Conservation (phyloP, 306 rosid genomes). For the Pyrus bretschneideri region DNA sequence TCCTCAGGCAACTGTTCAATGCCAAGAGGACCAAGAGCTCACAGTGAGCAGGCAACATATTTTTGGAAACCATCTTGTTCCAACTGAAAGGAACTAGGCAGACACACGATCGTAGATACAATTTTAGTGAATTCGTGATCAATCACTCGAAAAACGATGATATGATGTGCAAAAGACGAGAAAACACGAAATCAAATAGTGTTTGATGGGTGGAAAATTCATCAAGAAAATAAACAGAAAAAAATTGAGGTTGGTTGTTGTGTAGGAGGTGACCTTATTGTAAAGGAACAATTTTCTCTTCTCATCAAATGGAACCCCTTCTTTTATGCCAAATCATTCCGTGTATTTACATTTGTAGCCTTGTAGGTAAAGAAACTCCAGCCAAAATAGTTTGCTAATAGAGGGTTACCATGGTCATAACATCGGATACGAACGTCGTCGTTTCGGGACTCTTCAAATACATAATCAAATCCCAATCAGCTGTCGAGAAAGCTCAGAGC, state of each 20-base stretch:
- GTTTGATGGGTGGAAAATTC: neutral
- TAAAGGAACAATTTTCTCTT: conserved; percentile 15
- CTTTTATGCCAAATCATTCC: neutral
- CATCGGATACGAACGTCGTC: too few relatives aligned
- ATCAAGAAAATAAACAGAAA: conserved; percentile 7
- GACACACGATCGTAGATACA: neutral
- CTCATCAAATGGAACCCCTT: conserved; percentile 1
- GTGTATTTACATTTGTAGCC: neutral
- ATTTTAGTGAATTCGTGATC: conserved; percentile 7
- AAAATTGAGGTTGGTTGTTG: conserved; percentile 1
- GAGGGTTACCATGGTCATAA: neutral
- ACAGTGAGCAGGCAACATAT: conserved; percentile 37
- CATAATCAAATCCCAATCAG: neutral
- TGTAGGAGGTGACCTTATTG: conserved; percentile 23
- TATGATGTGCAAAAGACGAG: neutral
- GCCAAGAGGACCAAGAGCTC: conserved; percentile 72
- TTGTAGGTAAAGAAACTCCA: neutral
- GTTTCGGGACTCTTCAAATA: neutral
- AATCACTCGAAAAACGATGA: neutral
- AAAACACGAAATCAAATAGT: neutral
- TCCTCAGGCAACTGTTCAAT: conserved; percentile 70
- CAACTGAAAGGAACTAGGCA: neutral
- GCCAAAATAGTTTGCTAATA: neutral
- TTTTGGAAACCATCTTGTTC: conserved; percentile 32
- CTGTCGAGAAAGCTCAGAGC: neutral